These are phyloP conservation scores for Helichrysum umbraculigerum DNA, from an alignment of 129 eudicot species.

Conservation along the genomic window DNA sequence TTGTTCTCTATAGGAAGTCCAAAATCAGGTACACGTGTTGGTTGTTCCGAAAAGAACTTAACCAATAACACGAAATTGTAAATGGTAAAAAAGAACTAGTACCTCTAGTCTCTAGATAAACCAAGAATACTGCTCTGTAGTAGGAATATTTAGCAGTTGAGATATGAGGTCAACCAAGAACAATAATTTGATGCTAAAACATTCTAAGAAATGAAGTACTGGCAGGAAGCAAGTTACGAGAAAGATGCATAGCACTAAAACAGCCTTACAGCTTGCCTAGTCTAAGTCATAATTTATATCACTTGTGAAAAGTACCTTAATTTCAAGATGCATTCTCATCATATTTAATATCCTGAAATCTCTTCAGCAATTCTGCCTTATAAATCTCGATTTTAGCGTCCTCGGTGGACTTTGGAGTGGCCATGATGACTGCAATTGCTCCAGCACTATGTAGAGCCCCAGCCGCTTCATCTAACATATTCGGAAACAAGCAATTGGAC, in stretches of 20 bases:
- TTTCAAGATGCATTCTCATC: conserved; percentile 20
- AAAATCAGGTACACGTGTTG: no score
- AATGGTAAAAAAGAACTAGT: no score
- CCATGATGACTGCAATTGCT: conserved; percentile 63
- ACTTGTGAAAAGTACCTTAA: conserved; percentile 8
- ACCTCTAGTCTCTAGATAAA: no score
- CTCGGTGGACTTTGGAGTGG: conserved; percentile 58
- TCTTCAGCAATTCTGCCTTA: conserved; percentile 59
- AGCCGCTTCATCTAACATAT: conserved; percentile 64
- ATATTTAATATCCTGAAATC: conserved; percentile 50
- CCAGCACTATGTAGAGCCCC: conserved; percentile 69
- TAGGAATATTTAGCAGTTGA: neutral
- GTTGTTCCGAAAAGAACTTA: no score
- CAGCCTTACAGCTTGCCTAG: neutral
- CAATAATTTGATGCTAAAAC: neutral
- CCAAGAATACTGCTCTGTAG: no score
- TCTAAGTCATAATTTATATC: neutral
- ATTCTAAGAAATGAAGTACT: neutral
- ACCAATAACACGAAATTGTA: no score
- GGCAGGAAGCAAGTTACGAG: conserved; percentile 5
- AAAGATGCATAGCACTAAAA: conserved; percentile 5
- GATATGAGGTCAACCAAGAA: neutral
- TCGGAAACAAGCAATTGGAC: neutral
- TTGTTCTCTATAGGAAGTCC: no score
- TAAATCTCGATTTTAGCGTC: conserved; percentile 56